Evolutionary conservation across 192 early-diverging fungal species (phyloP), one percentile per base, ranked within the genome.

Genomic region (Rhizophagus prolifer): DNA sequence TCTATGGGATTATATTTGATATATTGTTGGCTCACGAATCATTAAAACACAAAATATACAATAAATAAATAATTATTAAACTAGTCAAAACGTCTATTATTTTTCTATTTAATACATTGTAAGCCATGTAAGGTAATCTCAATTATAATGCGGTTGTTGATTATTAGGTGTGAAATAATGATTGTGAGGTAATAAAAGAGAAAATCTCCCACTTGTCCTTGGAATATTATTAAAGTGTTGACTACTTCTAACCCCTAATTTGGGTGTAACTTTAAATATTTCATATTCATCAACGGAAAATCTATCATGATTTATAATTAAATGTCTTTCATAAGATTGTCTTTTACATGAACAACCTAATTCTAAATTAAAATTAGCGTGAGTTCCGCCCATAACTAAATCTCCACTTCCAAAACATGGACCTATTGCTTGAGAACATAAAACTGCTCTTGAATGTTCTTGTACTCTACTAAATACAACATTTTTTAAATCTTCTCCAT

Each of bases 391-490:
- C 71, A 73, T 73, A 31, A 73, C 71, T 31, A 73, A 73, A 73
- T 73, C 71, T 23, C 71, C 71, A 60, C 71, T 73, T n/a, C 71
- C 71, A 38, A 73, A 73, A 46, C 71, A 73, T 59, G 71, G 54
- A 0, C 71, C 71, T 1, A 73, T 73, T 9, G 58, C 58, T 31
- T 73, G 71, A 9, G 71, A 73, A 31, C 71, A 73, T 60, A 73
- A 59, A 13, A 73, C 58, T 2, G 71, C 71, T 38, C 71, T 25
- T 21, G 21, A n/a, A 36, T 30, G 71, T 58, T 73, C 71, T 38
- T 59, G 54, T 23, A 73, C 58, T 36, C 71, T 47, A 41, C 31
- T 41, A 21, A 67, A 38, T n/a, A 67, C 14, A n/a, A 36, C 16
- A n/a, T 31, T n/a, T 38, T 41, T 34, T 10, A 67, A n/a, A 41